Evolutionary conservation across 179 eudicot genomes (phyloP).

Genomic region (Spergularia azorica): DNA sequence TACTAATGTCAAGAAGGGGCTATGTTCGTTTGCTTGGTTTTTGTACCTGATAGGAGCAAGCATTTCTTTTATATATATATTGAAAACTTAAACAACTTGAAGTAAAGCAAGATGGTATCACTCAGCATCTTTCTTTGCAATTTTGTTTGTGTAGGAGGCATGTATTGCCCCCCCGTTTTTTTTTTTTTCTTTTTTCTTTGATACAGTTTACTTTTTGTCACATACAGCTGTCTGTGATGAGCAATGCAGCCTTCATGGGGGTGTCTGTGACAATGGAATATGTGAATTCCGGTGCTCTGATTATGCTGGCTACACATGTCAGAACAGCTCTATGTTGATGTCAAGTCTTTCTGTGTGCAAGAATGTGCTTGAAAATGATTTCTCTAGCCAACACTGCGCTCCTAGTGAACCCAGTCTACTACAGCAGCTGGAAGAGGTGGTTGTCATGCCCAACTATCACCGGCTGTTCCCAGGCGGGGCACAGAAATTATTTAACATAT

Average conservation of each 20-base stretch:
- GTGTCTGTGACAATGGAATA: conserved; percentile 92
- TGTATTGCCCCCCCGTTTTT: background rate
- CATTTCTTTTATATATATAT: too few species aligned
- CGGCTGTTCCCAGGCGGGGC: conserved; percentile 89
- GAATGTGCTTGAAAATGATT: conserved; percentile 66
- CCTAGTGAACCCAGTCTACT: conserved; percentile 81
- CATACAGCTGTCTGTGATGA: conserved; percentile 91
- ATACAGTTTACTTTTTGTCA: conserved; percentile 11
- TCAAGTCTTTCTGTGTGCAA: conserved; percentile 83
- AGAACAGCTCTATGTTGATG: conserved; percentile 70
- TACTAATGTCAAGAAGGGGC: too few species aligned
- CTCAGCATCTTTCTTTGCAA: background rate
- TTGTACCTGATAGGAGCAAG: too few species aligned
- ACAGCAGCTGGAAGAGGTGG: conserved; percentile 96
- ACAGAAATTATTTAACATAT: conserved; percentile 58
- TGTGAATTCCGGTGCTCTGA: conserved; percentile 99
- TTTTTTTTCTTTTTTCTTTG: background rate
- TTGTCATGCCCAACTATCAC: conserved; percentile 94
- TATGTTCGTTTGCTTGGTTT: too few species aligned
- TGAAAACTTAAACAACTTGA: too few species aligned
- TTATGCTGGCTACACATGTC: conserved; percentile 97
- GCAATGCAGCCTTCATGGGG: conserved; percentile 99
- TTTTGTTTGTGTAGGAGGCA: background rate
- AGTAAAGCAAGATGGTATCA: too few species aligned
- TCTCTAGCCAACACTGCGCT: conserved; percentile 86